These are phyloP conservation scores for Rhizoctonia solani DNA, from an alignment of 1,284 basidiomycete species.

Conservation along the genomic window DNA sequence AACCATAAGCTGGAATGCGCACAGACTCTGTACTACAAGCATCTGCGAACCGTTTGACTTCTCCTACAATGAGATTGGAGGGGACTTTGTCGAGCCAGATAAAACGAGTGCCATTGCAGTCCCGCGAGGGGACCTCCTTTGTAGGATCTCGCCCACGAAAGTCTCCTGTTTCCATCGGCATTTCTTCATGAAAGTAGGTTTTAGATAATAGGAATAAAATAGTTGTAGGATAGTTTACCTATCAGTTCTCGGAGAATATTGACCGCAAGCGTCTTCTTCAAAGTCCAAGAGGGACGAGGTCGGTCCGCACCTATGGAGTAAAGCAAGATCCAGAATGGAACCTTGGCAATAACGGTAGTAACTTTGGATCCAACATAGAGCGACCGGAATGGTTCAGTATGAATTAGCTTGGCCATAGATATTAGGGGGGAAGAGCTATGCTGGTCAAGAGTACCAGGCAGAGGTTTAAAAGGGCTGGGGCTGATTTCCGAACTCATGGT, in stretches of 20 bases:
- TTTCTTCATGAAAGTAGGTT: neutral
- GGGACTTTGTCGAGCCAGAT: constrained; percentile 58
- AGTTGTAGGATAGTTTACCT: neutral
- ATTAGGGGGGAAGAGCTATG: neutral
- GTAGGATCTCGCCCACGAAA: constrained; percentile 8
- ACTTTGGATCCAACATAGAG: neutral
- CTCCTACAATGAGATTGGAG: constrained; percentile 52
- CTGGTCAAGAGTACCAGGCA: neutral
- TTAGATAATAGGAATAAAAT: neutral
- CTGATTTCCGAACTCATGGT: too few relatives aligned
- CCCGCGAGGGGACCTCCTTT: neutral
- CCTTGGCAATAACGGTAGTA: neutral
- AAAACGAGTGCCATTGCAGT: constrained; percentile 12
- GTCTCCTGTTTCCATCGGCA: constrained; percentile 1
- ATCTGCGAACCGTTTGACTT: constrained; percentile 52
- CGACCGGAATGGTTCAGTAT: constrained; percentile 3
- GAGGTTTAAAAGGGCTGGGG: too few relatives aligned
- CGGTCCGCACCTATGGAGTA: neutral
- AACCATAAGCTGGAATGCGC: constrained; percentile 62
- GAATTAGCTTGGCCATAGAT: neutral
- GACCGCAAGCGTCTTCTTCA: neutral
- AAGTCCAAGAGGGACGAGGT: constrained; percentile 12
- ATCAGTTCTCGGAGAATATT: neutral
- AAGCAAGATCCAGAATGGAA: neutral
- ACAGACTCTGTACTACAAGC: constrained; percentile 50